A percentile compares a stretch with the other conserved stretches of the same genome.
phyloP scores from a whole-genome alignment of 2,329 filamentous ascomycete genomes.

The Exophiala lecanii-corni region DNA sequence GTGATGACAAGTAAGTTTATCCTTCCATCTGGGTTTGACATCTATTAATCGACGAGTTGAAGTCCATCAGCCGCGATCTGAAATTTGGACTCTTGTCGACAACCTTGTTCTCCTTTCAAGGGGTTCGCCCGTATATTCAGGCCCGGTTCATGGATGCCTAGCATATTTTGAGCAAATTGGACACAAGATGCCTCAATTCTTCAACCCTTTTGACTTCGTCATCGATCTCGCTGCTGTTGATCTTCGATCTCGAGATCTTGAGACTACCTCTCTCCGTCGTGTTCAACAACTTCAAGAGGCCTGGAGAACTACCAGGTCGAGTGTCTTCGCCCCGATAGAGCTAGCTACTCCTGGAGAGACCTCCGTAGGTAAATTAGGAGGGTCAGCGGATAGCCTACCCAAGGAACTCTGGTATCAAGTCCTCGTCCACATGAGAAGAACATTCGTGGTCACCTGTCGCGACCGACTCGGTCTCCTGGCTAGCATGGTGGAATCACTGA shows the following conservation, averaged over 20 bases:
- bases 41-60: conserved; percentile 58
- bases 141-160: conserved; percentile 53
- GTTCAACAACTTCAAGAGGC: conserved; percentile 58
- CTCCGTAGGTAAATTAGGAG: conserved; percentile 2
- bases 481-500: conserved; percentile 63
- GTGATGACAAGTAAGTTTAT: conserved; percentile 43
- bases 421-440: conserved; percentile 61
- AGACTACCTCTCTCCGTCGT: conserved; percentile 54
- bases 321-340: not conserved
- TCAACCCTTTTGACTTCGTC: conserved; percentile 72
- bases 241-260: conserved; percentile 63
- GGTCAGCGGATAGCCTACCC: not conserved
- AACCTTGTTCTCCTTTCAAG: conserved; percentile 64
- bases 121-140: conserved; percentile 66
- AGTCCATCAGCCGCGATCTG: conserved; percentile 69
- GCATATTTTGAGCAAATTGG: conserved; percentile 60
- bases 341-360: not conserved
- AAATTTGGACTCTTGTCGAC: conserved; percentile 76
- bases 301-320: conserved; percentile 44
- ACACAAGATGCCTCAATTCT: conserved; percentile 62
- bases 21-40: conserved; percentile 48
- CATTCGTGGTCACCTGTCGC: conserved; percentile 67
- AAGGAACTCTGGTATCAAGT: conserved; percentile 7
- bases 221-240: conserved; percentile 72
- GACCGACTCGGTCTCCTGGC: conserved; percentile 72